phyloP scores from a whole-genome alignment of 2,329 filamentous ascomycete species.

The Diaporthe longicolla region DNA sequence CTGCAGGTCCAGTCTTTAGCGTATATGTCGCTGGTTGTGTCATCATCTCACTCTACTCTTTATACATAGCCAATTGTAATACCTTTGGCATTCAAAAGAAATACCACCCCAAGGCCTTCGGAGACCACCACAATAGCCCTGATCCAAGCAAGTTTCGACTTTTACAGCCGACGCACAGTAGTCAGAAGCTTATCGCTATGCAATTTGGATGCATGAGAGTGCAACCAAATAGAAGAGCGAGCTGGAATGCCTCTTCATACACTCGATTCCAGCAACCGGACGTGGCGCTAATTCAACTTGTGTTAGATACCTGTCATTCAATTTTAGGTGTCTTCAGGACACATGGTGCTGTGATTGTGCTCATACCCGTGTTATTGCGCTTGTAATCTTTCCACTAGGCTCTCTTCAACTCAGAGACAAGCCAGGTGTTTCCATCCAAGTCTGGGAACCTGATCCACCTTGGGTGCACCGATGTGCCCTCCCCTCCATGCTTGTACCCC shows the following conservation, averaged over 20 bases:
- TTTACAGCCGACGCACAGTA: too few species aligned
- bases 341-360: background rate
- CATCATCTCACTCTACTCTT: too few species aligned
- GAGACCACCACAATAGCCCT: too few species aligned
- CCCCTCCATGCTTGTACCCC: background rate
- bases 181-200: too few species aligned
- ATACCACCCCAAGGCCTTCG: too few species aligned
- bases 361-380: background rate
- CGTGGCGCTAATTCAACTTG: too few species aligned
- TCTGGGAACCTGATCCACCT: background rate
- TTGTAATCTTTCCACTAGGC: too few species aligned
- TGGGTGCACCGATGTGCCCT: background rate
- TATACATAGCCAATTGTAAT: too few species aligned
- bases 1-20: too few species aligned
- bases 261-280: background rate
- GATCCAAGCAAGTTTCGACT: too few species aligned
- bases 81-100: too few species aligned
- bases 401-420: background rate
- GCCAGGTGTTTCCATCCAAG: background rate
- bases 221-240: background rate
- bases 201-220: background rate
- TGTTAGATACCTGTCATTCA: background rate
- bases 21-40: too few species aligned
- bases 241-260: background rate
- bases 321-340: background rate